phyloP scores from a whole-genome alignment of 345 rosid species.

The Moricandia arvensis region DNA sequence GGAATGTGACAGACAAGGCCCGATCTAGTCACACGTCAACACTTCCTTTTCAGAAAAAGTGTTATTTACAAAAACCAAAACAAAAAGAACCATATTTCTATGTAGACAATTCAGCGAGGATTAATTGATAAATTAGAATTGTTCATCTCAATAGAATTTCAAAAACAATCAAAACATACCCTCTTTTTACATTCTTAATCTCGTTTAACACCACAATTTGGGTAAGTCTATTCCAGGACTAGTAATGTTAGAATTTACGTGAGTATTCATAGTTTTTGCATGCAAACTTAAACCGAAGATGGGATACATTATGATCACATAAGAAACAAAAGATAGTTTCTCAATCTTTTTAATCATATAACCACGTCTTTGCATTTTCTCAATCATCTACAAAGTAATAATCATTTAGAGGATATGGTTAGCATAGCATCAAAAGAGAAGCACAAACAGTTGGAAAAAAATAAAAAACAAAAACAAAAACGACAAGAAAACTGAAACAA shows the following conservation, averaged over 20 bases:
- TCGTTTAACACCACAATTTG: background rate
- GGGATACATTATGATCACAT: background rate
- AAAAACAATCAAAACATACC: background rate
- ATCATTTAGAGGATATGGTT: background rate
- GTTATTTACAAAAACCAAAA: background rate
- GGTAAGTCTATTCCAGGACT: background rate
- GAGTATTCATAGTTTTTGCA: background rate
- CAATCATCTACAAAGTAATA: constrained; percentile 23
- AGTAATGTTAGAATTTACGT: background rate
- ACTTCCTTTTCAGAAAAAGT: background rate
- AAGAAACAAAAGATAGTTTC: background rate
- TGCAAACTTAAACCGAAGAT: background rate
- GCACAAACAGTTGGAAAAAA: constrained; percentile 1
- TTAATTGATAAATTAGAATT: background rate
- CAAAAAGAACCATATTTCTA: no score
- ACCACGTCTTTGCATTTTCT: constrained; percentile 23
- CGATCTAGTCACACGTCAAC: background rate
- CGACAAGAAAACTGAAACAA: constrained; percentile 15
- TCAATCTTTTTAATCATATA: background rate
- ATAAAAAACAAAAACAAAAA: background rate
- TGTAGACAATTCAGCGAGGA: background rate
- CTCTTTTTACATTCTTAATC: background rate
- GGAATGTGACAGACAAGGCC: background rate
- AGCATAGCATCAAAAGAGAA: constrained; percentile 5
- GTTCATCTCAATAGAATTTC: no score